These are phyloP conservation scores for Tylopilus intermedius DNA, from an alignment of 768 basidiomycete genomes.

Conservation along the genomic window DNA sequence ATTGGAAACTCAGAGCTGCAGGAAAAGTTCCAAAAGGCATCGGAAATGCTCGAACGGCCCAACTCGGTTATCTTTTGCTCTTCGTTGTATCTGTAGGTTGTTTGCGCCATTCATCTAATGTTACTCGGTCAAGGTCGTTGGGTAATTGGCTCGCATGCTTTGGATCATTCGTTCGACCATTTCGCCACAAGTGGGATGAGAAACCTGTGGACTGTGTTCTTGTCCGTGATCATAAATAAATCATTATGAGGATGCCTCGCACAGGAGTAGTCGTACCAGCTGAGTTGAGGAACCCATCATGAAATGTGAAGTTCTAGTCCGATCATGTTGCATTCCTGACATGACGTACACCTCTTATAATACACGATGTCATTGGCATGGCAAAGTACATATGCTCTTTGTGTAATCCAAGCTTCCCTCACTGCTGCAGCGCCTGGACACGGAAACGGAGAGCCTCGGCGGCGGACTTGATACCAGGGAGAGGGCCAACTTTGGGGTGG, in stretches of 20 bases:
- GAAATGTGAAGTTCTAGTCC: no score
- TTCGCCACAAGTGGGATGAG: background rate
- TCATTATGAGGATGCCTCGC: no score
- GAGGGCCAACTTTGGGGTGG: constrained; percentile 41
- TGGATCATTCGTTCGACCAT: background rate
- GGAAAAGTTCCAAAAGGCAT: constrained; percentile 88
- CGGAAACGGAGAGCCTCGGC: constrained; percentile 52
- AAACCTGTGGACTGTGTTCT: background rate
- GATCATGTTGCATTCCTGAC: no score
- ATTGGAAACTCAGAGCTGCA: constrained; percentile 93
- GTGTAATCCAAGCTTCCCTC: background rate
- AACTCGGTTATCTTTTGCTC: constrained; percentile 93
- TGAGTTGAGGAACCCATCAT: background rate
- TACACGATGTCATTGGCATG: background rate
- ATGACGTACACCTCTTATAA: background rate
- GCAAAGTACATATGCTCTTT: background rate
- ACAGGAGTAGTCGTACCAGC: background rate
- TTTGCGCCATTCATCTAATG: background rate
- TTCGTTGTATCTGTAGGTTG: constrained; percentile 64
- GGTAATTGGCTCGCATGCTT: background rate
- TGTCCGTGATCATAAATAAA: no score
- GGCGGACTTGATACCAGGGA: constrained; percentile 54
- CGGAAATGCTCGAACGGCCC: constrained; percentile 89
- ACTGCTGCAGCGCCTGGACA: constrained; percentile 3
- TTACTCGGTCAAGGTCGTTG: background rate